A percentile compares a stretch with the other conserved stretches of the same genome.
Evolutionary conservation across 768 basidiomycete genomes (phyloP).

Genomic region (Crepidotus variabilis): DNA sequence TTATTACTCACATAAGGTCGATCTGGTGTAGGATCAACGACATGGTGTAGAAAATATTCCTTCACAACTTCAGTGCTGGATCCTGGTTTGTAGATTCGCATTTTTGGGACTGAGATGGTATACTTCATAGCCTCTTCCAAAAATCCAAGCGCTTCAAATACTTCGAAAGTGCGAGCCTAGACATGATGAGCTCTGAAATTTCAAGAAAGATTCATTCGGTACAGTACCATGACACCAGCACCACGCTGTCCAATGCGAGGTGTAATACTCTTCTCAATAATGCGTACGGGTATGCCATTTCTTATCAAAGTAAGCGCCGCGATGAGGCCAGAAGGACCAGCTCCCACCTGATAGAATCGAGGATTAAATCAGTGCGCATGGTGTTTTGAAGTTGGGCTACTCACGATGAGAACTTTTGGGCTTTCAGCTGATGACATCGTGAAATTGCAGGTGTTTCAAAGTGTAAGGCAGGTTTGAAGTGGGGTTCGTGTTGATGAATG

Average conservation of each 20-base stretch:
- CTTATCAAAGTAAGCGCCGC: conserved; percentile 30
- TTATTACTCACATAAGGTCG: conserved; percentile 21
- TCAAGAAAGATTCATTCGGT: background rate
- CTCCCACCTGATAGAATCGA: background rate
- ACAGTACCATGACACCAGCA: conserved; percentile 29
- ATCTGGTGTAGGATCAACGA: conserved; percentile 20
- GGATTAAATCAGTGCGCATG: background rate
- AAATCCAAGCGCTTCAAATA: conserved; percentile 31
- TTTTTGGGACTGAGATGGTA: conserved; percentile 13
- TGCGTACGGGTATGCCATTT: conserved; percentile 42
- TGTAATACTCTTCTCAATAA: conserved; percentile 39
- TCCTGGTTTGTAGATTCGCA: conserved; percentile 28
- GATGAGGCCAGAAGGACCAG: background rate
- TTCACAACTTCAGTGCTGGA: conserved; percentile 13
- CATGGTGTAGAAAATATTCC: conserved; percentile 24
- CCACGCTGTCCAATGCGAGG: conserved; percentile 31
- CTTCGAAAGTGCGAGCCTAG: conserved; percentile 38
- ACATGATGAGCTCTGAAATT: background rate
- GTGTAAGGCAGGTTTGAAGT: background rate
- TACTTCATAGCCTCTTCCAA: conserved; percentile 26
- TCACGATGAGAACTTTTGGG: background rate
- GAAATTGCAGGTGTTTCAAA: background rate
- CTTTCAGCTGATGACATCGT: background rate
- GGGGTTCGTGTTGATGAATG: background rate
- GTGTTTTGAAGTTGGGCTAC: background rate